A percentile compares a stretch with the other conserved stretches of the same genome.
Conservation (phyloP, 2,329 filamentous ascomycete genomes). For the Xylaria multiplex region DNA sequence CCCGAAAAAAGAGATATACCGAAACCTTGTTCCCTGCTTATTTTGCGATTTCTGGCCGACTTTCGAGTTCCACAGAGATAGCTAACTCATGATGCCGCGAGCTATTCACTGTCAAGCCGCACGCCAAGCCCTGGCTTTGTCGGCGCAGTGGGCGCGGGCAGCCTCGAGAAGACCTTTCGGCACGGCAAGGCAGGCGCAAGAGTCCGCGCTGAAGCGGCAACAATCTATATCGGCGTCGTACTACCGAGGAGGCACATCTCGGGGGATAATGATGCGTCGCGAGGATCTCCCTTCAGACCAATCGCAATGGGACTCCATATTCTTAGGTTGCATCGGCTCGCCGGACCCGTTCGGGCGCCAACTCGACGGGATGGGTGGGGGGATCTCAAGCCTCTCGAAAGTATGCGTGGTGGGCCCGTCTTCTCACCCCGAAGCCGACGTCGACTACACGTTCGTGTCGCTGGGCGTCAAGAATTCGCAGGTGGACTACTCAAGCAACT, state of each 20-base stretch:
- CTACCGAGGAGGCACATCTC: slow-evolving; percentile 50
- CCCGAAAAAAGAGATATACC: neutral
- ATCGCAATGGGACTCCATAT: slow-evolving; percentile 47
- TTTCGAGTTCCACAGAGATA: neutral
- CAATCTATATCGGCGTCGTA: slow-evolving; percentile 51
- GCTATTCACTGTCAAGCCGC: neutral
- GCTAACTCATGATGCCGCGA: neutral
- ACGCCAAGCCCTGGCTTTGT: slow-evolving; percentile 8
- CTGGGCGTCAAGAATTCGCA: slow-evolving; percentile 62
- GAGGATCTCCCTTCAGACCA: slow-evolving; percentile 50
- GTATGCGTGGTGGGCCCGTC: slow-evolving; percentile 72
- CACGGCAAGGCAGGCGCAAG: slow-evolving; percentile 6
- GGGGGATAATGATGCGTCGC: slow-evolving; percentile 49
- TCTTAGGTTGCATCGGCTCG: slow-evolving; percentile 47
- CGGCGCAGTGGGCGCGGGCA: neutral
- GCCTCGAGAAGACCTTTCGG: neutral
- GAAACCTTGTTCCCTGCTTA: neutral
- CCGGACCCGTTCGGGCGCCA: slow-evolving; percentile 73
- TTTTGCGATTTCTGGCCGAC: neutral
- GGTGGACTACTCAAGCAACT: slow-evolving; percentile 68
- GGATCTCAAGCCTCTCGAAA: slow-evolving; percentile 70
- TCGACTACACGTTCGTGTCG: slow-evolving; percentile 56
- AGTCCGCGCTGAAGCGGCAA: neutral
- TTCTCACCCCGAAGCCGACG: slow-evolving; percentile 46
- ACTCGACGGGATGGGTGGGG: slow-evolving; percentile 76